Base-by-base conservation (phyloP, 352 stramenopile species). In the Pelagophyceae sp. region DNA sequence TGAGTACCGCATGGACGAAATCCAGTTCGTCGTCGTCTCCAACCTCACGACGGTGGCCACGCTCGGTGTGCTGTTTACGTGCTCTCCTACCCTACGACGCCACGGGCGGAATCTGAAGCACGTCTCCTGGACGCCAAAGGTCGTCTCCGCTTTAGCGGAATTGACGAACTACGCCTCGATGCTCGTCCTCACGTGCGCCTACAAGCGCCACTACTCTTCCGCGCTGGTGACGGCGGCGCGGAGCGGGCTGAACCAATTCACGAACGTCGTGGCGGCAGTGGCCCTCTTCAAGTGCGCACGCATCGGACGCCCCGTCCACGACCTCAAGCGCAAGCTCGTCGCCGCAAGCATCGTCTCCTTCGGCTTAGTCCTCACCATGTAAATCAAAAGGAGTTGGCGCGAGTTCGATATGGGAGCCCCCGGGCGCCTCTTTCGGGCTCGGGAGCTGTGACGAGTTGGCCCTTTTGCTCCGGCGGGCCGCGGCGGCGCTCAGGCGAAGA, bases 11-110 rank as follows among this genome's bases (percentile, higher is more conserved):
- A 67, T 67, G 58, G 29, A n/a, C 15, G 58, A 67, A 27, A n/a
- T 31, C 58, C 58, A 67, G 23, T 67, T 67, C 27, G 58, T 67
- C 58, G 58, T 67, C 58, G 29, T 67, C 58, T 67, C 58, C 23
- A 67, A 67, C 58, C 27, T 67, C 58, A 27, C 58, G 11, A 17
- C 58, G 23, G 58, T 67, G 11, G 58, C 58, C 11, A 67, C 58
- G 11, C 29, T 67, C 23, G 29, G 11, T 6, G 23, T 31, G 11
- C 29, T n/a, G 15, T 67, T 67, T 31, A 17, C 58, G 11, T 11
- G 11, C 23, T 31, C 15, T 27, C 11, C 58, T 5, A 5, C 15
- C 58, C 58, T 67, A 11, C 58, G 58, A 27, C 23, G 58, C 23
- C 58, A 67, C 29, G 27, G 5, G 23, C 11, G 27, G 11, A 5